Evolutionary conservation across 2,329 filamentous ascomycete species (phyloP), one percentile per base, ranked within the genome.

Genomic region (Microthyrium microscopicum): DNA sequence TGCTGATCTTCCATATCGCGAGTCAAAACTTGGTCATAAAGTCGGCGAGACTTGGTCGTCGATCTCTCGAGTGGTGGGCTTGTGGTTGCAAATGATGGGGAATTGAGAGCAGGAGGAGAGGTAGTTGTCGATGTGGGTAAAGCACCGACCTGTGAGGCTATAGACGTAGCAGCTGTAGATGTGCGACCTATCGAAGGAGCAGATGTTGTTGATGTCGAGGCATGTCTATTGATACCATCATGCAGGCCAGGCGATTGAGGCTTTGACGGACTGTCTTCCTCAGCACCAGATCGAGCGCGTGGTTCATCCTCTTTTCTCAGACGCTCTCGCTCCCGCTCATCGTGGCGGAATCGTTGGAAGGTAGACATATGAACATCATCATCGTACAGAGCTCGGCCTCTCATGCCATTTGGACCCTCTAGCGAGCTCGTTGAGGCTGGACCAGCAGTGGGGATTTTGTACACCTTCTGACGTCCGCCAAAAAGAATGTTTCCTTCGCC

Each of bases 401-500:
- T 37, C 7, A 9, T 7, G 6, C 44, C 47, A 15, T 35, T 34
- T 35, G 29, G 47, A 42, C 55, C 45, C 44, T 57, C 61, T n/a
- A n/a, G n/a, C n/a, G n/a, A n/a, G n/a, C 7, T 34, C 21, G 61
- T 58, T 3, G 61, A 62, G 5, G 44, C 46, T 26, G 51, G 49
- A 29, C 50, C 55, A 21, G 64, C 64, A 3, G 61, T 62, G 1
- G 79, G 66, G 41, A 93, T 80, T 53, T 83, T 85, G 50, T 91
- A 95, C 24, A 95, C 77, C 58, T 95, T 95, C 52, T 95, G 89
- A 28, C 89, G 73, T 12, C 89, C 89, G 37, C 89, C 89, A 55
- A 98, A 98, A 36, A 98, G 56, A 44, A 81, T 78, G 50, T 95
- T 98, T 29, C 87, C 84, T 49, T 95, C 87, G 1, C 71, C 75